Percentiles rank a stretch among this genome's conserved stretches.
Conservation (phyloP, 257 asterid species). For the Coffea canephora region DNA sequence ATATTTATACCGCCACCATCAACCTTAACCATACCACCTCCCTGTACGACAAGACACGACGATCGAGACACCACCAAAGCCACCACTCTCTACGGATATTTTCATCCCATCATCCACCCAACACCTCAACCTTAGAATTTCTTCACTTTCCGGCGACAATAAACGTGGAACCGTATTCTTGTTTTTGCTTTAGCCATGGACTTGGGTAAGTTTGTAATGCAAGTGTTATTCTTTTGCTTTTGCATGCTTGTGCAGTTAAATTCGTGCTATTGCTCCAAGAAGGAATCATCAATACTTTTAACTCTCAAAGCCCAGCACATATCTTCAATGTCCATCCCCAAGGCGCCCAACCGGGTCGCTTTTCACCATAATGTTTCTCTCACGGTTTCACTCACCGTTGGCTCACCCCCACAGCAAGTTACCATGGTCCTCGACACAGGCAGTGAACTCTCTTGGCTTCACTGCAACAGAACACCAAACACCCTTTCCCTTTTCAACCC, state of each 20-base stretch:
- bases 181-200: slow-evolving; percentile 24
- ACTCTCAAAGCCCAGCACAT: slow-evolving; percentile 44
- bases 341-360: slow-evolving; percentile 47
- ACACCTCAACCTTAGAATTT: not conserved
- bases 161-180: not conserved
- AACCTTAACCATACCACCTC: not conserved
- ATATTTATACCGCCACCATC: not conserved
- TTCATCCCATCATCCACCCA: not conserved
- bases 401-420: slow-evolving; percentile 75
- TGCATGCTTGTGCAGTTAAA: slow-evolving; percentile 25
- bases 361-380: slow-evolving; percentile 73
- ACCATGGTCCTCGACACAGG: slow-evolving; percentile 92
- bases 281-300: slow-evolving; percentile 24
- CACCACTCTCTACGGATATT: too few relatives aligned
- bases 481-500: slow-evolving; percentile 44
- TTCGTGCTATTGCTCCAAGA: slow-evolving; percentile 24
- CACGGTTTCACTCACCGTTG: slow-evolving; percentile 60
- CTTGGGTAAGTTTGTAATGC: slow-evolving; percentile 3
- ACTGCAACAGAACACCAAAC: slow-evolving; percentile 45
- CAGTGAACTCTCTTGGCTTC: slow-evolving; percentile 86
- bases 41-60: not conserved
- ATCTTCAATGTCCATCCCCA: slow-evolving; percentile 28
- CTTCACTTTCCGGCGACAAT: not conserved
- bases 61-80: too few relatives aligned
- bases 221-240: slow-evolving; percentile 13